Evolutionary conservation across 768 basidiomycete genomes (phyloP), one percentile per base, ranked within the genome.

Genomic region (Hypholoma fasciculare): DNA sequence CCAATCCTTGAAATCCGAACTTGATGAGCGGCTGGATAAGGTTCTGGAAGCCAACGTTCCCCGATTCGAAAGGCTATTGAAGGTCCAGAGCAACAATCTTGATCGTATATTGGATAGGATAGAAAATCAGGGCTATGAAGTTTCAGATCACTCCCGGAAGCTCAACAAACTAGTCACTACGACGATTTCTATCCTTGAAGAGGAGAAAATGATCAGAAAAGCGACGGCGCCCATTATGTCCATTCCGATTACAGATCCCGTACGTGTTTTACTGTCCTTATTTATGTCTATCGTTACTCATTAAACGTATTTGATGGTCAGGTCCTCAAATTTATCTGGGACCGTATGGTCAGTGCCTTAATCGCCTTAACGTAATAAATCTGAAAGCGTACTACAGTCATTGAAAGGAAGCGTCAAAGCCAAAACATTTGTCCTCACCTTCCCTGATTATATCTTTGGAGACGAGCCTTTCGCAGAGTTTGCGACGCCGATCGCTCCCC

Each of bases 351-450:
- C 13, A 43, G 8, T 19, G 26, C 11, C 26, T 40, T 8, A 36
- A 2, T 8, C 8, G 16, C 19, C 20, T 2, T 30, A 12, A n/a
- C 11, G 7, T 2, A 42, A 12, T n/a, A 16, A 34, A 34, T 34
- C 30, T 34, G 30, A 34, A 34, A 5, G 30, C 9, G 9, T 34
- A 34, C 30, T 11, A 17, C 42, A 50, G 48, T 14, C n/a, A 3
- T 27, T 50, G 16, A 56, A 40, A 23, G 34, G 51, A 14, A 63
- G 60, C 37, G 63, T 63, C 16, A 63, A 63, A 53, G 63, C 63
- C 2, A 63, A 59, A 16, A 34, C 17, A 12, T 61, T 63, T 34
- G 59, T 63, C 3, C 37, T 61, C 17, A 58, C 54, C 16, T 53
- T 63, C 16, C 59, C 60, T 14, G 63, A 63, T 39, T 50, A 63